A percentile compares a stretch with the other conserved stretches of the same genome.
Evolutionary conservation across 495 filamentous ascomycete genomes (phyloP).

Genomic region (Parmelia sp.): DNA sequence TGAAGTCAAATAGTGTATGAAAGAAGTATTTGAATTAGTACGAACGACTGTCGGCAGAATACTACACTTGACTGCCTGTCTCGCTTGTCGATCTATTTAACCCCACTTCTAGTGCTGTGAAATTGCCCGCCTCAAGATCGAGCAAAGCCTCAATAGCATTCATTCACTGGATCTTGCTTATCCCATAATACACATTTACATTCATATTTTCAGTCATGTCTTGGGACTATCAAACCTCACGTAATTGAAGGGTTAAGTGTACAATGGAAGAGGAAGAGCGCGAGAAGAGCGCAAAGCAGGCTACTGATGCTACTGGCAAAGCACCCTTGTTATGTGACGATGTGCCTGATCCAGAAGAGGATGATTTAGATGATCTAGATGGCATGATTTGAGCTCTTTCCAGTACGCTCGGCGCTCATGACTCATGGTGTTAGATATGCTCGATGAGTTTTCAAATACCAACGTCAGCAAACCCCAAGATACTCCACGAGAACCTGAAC

Average conservation of each 20-base stretch:
- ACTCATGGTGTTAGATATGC: conserved; percentile 56
- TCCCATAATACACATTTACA: too few species aligned
- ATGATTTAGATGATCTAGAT: conserved; percentile 88
- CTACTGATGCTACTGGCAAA: neutral
- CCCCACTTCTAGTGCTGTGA: conserved; percentile 8
- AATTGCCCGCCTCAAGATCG: conserved; percentile 1
- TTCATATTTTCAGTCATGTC: conserved; percentile 1
- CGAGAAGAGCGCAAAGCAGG: conserved; percentile 3
- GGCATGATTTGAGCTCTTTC: conserved; percentile 43
- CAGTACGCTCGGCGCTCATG: conserved; percentile 7
- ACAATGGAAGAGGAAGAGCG: conserved; percentile 27
- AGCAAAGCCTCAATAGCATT: neutral
- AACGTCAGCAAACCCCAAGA: conserved; percentile 33
- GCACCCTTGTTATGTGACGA: conserved; percentile 35
- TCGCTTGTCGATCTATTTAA: conserved; percentile 12
- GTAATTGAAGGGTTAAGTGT: neutral
- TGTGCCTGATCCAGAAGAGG: conserved; percentile 69
- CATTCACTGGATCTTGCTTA: neutral
- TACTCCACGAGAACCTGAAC: conserved; percentile 21
- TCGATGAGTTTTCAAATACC: conserved; percentile 74
- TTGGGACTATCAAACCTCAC: neutral
- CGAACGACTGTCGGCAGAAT: neutral
- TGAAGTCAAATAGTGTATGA: neutral
- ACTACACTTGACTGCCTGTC: neutral
- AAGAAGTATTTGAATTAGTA: neutral